Base-by-base conservation (phyloP, 768 basidiomycete species). In the Russula dissimulans region DNA sequence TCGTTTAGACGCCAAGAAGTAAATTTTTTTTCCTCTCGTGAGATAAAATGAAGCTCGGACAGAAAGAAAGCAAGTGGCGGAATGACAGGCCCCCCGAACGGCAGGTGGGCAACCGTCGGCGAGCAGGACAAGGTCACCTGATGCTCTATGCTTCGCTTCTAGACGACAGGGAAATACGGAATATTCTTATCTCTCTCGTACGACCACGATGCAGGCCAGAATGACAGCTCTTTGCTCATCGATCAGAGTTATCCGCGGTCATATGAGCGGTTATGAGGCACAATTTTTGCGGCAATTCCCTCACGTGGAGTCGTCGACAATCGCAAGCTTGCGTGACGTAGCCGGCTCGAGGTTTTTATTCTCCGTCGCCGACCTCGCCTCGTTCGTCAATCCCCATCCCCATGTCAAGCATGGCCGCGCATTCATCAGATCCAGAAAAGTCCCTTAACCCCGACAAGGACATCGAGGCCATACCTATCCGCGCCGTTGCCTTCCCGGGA, bases 401-500 rank as follows among this genome's bases (percentile, higher is more conserved):
- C 42, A 26, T 53, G 10, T 29, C 29, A 32, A 3, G 26, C 51
- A 64, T 64, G 63, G 60, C 57, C 52, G 7, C 39, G 1, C 51
- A 41, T 10, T 32, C 34, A 1, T 49, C 60, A 38, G 63, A 64
- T 54, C 51, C 41, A 39, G 63, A 64, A 38, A 64, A 64, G 50
- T 44, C 43, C 31, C 10, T 47, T 10, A 34, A 22, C 32, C 8
- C 48, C 3, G 59, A 66, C 45, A 70, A 69, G 44, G 77, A 76
- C 18, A 73, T 73, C 47, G 70, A 69, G 10, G 68, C 67, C 31
- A 69, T 71, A 50, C 70, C 71, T 34, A 64, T 68, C 22, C 79
- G 82, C 47, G 74, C 78, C 15, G 79, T 84, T 43, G 81, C 75
- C 34, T 83, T 83, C 67, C 79, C 79, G 18, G 64, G 36, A 14